A percentile compares a stretch with the other conserved stretches of the same genome.
Evolutionary conservation across 164 flowering plant genomes (phyloP).

Genomic region (Tetracentron sinense): DNA sequence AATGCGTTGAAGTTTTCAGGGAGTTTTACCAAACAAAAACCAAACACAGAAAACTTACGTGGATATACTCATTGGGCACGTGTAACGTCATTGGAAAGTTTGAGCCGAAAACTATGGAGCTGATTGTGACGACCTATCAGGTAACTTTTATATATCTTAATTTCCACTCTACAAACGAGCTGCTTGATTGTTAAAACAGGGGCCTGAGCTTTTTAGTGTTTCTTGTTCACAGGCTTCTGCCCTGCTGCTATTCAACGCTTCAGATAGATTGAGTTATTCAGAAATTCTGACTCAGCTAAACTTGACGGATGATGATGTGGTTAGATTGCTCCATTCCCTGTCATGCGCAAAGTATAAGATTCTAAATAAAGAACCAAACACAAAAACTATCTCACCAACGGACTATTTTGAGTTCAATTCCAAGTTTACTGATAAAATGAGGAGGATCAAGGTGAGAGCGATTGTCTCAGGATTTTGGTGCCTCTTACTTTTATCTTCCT

Average conservation of each 20-base stretch:
- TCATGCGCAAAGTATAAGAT: slow-evolving; percentile 90
- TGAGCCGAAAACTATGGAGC: slow-evolving; percentile 71
- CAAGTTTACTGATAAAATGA: slow-evolving; percentile 84
- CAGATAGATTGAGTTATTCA: slow-evolving; percentile 62
- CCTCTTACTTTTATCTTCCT: neutral
- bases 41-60: slow-evolving; percentile 82
- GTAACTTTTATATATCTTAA: slow-evolving; percentile 25
- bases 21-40: slow-evolving; percentile 84
- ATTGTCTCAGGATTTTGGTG: neutral
- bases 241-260: slow-evolving; percentile 69
- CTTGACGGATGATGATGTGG: slow-evolving; percentile 69
- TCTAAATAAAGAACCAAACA: slow-evolving; percentile 72
- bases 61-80: slow-evolving; percentile 91
- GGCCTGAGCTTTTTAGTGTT: slow-evolving; percentile 8
- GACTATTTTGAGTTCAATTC: slow-evolving; percentile 78
- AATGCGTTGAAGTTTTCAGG: slow-evolving; percentile 80
- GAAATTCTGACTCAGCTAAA: slow-evolving; percentile 80
- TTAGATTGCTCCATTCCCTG: slow-evolving; percentile 78
- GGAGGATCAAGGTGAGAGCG: slow-evolving; percentile 73
- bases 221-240: slow-evolving; percentile 56
- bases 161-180: neutral
- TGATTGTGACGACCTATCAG: slow-evolving; percentile 87
- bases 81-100: slow-evolving; percentile 81
- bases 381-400: slow-evolving; percentile 60
- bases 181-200: neutral